These are phyloP conservation scores for Dinochytrium kinnereticum DNA, from an alignment of 371 early-diverging fungal genomes.

Conservation along the genomic window DNA sequence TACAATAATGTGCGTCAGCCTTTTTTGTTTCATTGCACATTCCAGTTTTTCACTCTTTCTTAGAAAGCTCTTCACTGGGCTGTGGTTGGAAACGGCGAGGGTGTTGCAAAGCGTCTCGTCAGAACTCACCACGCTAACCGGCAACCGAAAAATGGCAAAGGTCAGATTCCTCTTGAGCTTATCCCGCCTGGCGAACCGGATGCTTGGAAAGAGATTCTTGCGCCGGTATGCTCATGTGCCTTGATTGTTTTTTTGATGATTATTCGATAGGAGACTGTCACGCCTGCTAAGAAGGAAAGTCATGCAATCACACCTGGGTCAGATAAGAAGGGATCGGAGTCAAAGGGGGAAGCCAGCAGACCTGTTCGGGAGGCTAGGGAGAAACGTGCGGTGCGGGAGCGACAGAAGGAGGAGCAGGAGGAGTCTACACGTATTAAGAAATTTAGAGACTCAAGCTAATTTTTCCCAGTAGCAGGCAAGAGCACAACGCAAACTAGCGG, in stretches of 20 bases:
- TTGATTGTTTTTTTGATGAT: too few relatives aligned
- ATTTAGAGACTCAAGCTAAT: too few relatives aligned
- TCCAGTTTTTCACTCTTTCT: too few relatives aligned
- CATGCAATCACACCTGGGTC: too few relatives aligned
- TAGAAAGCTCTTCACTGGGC: constrained; percentile 91
- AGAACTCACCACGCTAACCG: constrained; percentile 69
- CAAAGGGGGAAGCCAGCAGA: not conserved
- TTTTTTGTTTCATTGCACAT: not conserved
- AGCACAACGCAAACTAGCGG: too few relatives aligned
- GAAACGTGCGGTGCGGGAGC: not conserved
- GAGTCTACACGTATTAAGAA: too few relatives aligned
- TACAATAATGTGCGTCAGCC: constrained; percentile 60
- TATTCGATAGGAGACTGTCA: too few relatives aligned
- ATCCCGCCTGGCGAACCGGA: too few relatives aligned
- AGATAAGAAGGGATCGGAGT: not conserved
- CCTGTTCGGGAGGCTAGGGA: not conserved
- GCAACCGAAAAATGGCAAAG: constrained; percentile 68
- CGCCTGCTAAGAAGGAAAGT: too few relatives aligned
- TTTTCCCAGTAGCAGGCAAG: too few relatives aligned
- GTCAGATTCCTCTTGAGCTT: constrained; percentile 75
- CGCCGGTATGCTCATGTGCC: not conserved
- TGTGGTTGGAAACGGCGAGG: constrained; percentile 73
- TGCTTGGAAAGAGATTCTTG: constrained; percentile 44
- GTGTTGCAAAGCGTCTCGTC: constrained; percentile 59
- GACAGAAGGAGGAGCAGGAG: not conserved